Evolutionary conservation across 768 basidiomycete genomes (phyloP).

Genomic region (Boletales sp.): DNA sequence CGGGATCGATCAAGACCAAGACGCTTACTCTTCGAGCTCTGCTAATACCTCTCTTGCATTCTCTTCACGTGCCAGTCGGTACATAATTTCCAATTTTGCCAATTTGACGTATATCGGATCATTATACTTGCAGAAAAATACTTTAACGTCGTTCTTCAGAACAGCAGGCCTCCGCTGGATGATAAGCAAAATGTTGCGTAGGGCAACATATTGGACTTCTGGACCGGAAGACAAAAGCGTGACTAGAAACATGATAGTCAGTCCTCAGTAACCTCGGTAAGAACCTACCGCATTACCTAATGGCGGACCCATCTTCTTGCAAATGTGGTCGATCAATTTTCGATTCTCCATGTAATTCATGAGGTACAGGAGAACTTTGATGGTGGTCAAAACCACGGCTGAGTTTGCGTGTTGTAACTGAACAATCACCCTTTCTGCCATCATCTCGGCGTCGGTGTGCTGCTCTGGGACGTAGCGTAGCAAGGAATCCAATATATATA

Average conservation of each 20-base stretch:
- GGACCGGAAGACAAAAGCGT: slow-evolving; percentile 94
- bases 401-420: slow-evolving; percentile 98
- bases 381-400: slow-evolving; percentile 97
- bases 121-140: slow-evolving; percentile 99
- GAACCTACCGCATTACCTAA: slow-evolving; percentile 52
- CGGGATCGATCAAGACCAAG: not conserved
- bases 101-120: slow-evolving; percentile 99
- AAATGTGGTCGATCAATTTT: slow-evolving; percentile 80
- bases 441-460: slow-evolving; percentile 83
- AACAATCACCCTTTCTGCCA: slow-evolving; percentile 93
- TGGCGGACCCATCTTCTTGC: slow-evolving; percentile 98
- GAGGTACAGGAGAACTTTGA: slow-evolving; percentile 91
- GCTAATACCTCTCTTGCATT: slow-evolving; percentile 91
- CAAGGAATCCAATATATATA: slow-evolving; percentile 94
- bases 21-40: slow-evolving; percentile 85
- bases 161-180: slow-evolving; percentile 93
- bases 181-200: slow-evolving; percentile 95
- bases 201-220: slow-evolving; percentile 96
- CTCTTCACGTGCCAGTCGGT: slow-evolving; percentile 90
- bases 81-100: slow-evolving; percentile 98
- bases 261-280: not conserved
- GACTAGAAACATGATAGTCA: slow-evolving; percentile 47
- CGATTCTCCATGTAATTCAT: slow-evolving; percentile 99
- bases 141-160: slow-evolving; percentile 94
- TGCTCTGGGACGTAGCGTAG: slow-evolving; percentile 91